Evolutionary conservation across 208 protist genomes (phyloP), one percentile per base, ranked within the genome.

Genomic region (Trypanosoma congolense): DNA sequence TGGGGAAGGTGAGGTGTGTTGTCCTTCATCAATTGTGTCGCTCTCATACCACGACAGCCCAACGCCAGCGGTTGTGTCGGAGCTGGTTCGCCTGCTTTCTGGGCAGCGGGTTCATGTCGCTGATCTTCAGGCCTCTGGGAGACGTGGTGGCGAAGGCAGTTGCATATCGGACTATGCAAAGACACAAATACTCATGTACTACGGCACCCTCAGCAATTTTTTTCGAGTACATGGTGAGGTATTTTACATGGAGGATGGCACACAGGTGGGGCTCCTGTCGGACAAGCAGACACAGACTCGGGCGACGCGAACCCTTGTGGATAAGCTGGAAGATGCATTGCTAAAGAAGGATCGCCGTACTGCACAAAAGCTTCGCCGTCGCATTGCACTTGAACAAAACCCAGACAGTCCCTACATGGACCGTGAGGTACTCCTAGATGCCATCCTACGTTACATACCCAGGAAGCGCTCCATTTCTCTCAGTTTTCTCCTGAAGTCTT

Each of bases 391-490:
- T 9, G 48, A 52, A 4, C 52, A 14, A 19, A 63, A 83, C 43
- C 80, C 80, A 4, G 62, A 81, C 52, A 74, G 61, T 43, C 71
- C 80, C 0, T 83, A 70, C 33, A 56, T 48, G 4, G 73, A 80
- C 45, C 35, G 54, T 1, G 68, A 69, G 25, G 65, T 79, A 26
- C 47, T 83, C 33, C 40, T 78, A 6, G 65, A 75, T 35, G 59
- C 71, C 29, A 64, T 87, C 16, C 26, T 75, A 21, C 65, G 70
- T 38, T 83, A 81, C 60, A 35, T 87, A 8, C 80, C 80, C 0
- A 44, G 44, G 6, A 38, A 21, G 3, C 57, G 65, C 12, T 73
- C 70, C 57, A 65, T 87, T 28, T 73, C 75, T 1, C 31, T 83
- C 19, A 62, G 58, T 19, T 66, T 61, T 52, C 57, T 78, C 1